Evolutionary conservation across 768 basidiomycete species (phyloP), one percentile per base, ranked within the genome.

Genomic region (Russula compacta): DNA sequence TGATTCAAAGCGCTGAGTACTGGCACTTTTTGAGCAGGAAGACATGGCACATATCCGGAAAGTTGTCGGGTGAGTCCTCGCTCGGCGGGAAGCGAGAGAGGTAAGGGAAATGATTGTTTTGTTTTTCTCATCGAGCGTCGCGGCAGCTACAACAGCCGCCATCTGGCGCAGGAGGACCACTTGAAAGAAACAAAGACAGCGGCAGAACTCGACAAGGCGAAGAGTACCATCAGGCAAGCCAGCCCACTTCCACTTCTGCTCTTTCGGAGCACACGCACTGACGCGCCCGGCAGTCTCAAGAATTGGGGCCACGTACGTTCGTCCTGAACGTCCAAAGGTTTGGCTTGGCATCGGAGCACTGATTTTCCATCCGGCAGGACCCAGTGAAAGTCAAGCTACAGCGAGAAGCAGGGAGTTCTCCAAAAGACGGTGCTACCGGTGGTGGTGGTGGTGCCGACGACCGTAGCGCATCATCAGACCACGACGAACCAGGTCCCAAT

Each of bases 41-140:
- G 71, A 71, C 36, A 67, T 72, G n/a, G 65, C 67, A 60, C 72
- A 73, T 59, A 72, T 73, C 63, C 64, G 71, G 29, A 73, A 72
- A 58, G 72, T 73, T 24, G 70, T 73, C 17, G 61, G 68, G 73
- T 73, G 43, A 44, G 68, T 63, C 11, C 11, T 12, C 11, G 19
- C 43, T 4, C 9, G 17, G n/a, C 4, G 19, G 0, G 17, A 17
- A 8, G 7, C 46, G 46, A 14, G n/a, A 24, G 14, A 21, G 5
- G 32, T 15, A 36, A 36, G 15, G 33, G 15, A 17, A 29, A 29
- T 29, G 24, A 29, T 29, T 29, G 24, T 4, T 40, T 29, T 29
- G 24, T 4, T 40, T 50, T 32, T 44, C 12, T 9, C 8, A 24
- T 29, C 32, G 24, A 29, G 29, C 21, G 24, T 12, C 29, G 3